These are phyloP conservation scores for Trichoderma sp. DNA, from an alignment of 2,329 filamentous ascomycete genomes.

Conservation along the genomic window DNA sequence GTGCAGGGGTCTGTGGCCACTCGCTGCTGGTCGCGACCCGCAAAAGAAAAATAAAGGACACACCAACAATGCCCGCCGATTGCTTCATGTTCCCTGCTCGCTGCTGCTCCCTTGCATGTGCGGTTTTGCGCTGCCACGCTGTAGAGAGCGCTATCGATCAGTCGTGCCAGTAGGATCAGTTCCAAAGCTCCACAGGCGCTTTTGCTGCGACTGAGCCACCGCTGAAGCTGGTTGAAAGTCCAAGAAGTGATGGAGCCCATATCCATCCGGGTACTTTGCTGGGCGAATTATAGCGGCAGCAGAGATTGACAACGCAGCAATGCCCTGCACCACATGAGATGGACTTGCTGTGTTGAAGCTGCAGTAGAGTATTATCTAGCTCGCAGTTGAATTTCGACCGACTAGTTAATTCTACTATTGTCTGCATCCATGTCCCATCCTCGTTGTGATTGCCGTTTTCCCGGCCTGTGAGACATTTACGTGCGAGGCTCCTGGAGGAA, in stretches of 20 bases:
- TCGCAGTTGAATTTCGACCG: background rate
- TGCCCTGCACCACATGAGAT: background rate
- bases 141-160: background rate
- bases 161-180: conserved; percentile 17
- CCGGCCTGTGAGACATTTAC: background rate
- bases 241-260: background rate
- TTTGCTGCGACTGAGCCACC: conserved; percentile 17
- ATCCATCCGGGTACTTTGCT: background rate
- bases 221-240: background rate
- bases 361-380: no score
- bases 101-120: background rate
- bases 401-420: background rate
- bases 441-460: background rate
- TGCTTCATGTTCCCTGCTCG: background rate
- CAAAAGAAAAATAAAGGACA: background rate
- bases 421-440: background rate
- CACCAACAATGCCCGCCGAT: conserved; percentile 19
- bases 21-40: conserved; percentile 21
- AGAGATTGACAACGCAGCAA: background rate
- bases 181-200: conserved; percentile 9
- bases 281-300: background rate
- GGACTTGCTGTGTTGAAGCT: background rate
- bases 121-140: background rate
- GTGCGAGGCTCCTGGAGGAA: background rate
- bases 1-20: conserved; percentile 34